These are phyloP conservation scores for Hemisphaericaspora nanyangensis DNA, from an alignment of 805 yeast genomes.

Conservation along the genomic window DNA sequence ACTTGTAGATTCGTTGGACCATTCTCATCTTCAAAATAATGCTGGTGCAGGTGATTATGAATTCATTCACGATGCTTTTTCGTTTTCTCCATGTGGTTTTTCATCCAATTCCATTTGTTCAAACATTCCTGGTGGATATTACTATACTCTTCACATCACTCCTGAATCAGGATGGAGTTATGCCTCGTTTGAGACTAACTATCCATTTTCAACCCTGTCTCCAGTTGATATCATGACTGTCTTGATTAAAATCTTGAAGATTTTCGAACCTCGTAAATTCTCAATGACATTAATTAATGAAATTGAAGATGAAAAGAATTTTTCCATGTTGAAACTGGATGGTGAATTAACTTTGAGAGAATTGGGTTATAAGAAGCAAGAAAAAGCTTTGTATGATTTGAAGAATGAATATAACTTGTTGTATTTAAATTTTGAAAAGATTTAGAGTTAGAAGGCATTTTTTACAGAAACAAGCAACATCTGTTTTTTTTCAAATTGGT, in stretches of 20 bases:
- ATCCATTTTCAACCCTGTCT: conserved; percentile 42
- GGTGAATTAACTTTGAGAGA: conserved; percentile 27
- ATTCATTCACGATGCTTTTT: conserved; percentile 78
- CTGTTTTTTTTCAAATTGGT: too few relatives aligned
- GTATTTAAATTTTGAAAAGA: conserved; percentile 59
- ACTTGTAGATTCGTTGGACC: not conserved
- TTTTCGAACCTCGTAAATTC: conserved; percentile 75
- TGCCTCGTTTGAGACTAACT: conserved; percentile 93
- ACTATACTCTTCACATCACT: conserved; percentile 86
- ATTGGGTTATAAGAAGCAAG: conserved; percentile 54
- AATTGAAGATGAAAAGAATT: conserved; percentile 8
- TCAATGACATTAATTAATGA: conserved; percentile 41
- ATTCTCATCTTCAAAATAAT: not conserved
- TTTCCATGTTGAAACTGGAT: conserved; percentile 10
- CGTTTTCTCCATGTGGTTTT: conserved; percentile 92
- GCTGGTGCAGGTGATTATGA: conserved; percentile 11
- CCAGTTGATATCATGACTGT: conserved; percentile 50
- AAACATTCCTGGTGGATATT: conserved; percentile 38
- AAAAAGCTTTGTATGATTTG: conserved; percentile 69
- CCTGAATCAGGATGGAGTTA: conserved; percentile 94
- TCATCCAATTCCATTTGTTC: conserved; percentile 79
- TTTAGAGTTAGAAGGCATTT: not conserved
- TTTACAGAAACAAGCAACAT: too few relatives aligned
- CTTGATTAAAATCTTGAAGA: conserved; percentile 52
- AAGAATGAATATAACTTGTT: conserved; percentile 65